Evolutionary conservation across 2,329 filamentous ascomycete genomes (phyloP), one percentile per base, ranked within the genome.

Genomic region (Aspergillus intermedius): DNA sequence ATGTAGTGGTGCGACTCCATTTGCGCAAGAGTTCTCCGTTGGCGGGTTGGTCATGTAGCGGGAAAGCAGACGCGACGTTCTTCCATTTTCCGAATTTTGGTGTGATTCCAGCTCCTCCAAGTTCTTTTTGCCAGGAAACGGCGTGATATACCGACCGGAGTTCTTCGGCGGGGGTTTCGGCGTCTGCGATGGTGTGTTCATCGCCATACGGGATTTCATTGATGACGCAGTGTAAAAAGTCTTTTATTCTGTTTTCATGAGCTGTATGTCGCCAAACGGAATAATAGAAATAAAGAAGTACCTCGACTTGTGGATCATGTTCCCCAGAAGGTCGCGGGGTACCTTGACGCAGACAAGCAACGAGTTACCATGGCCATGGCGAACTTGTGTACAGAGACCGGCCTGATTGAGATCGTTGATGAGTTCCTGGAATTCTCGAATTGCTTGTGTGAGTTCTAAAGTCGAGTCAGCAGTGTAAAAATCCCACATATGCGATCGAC

Each of bases 151-250:
- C 86, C 42, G 94, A 82, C 30, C 93, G 83, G 41, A 95, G 80
- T 42, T 91, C 80, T 73, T 98, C 93, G 19, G 91, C 88, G 63
- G 95, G 88, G 35, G 85, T 88, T 49, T 96, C 78, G 1, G 90
- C 87, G 57, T 95, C 86, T 46, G 94, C 79, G 12, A 84, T 80
- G 50, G 81, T 76, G 43, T 79, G 73, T 15, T 88, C 81, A 56
- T 94, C 83, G 62, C 83, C 84, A 48, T 83, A 79, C 0, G 91
- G 91, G 32, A 89, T 83, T 17, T 82, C 80, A 44, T 87, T 79
- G 54, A 89, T 84, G 47, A 96, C 86, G 46, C 91, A 90, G 65
- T 93, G 86, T 30, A 97, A 81, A 89, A 91, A 98, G 71, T 97
- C 93, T 64, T 90, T 87, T 15, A 96, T 84, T 55, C 93, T 87